Conservation (phyloP, 768 basidiomycete species). For the Lactarius tabidus region DNA sequence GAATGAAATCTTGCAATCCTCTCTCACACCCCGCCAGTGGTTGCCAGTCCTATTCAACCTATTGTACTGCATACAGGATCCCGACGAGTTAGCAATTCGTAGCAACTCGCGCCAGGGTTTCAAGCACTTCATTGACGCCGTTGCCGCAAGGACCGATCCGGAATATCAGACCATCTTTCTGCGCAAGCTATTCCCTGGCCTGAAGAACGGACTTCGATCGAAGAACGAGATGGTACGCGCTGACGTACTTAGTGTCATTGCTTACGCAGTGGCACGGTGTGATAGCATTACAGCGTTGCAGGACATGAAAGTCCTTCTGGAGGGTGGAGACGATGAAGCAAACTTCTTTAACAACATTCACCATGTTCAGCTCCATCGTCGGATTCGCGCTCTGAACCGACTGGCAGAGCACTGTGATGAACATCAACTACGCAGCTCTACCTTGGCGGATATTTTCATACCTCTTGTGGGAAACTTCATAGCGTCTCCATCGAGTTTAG, state of each 20-base stretch:
- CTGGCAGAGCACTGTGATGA: conserved; percentile 73
- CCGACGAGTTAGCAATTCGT: conserved; percentile 81
- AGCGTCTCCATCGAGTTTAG: conserved; percentile 51
- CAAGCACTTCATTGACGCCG: conserved; percentile 69
- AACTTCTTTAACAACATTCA: conserved; percentile 96
- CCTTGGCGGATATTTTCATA: conserved; percentile 76
- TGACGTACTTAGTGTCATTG: conserved; percentile 76
- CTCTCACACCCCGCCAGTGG: conserved; percentile 58
- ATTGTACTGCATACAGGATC: conserved; percentile 84
- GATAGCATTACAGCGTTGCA: conserved; percentile 54
- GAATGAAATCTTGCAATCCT: conserved; percentile 59
- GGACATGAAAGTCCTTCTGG: conserved; percentile 79
- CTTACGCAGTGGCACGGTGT: conserved; percentile 67
- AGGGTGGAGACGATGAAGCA: conserved; percentile 87
- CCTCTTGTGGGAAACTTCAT: conserved; percentile 86
- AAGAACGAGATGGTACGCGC: conserved; percentile 83
- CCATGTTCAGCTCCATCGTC: conserved; percentile 89
- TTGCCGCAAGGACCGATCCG: conserved; percentile 39
- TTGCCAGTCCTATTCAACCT: conserved; percentile 77
- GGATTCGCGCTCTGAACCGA: conserved; percentile 80
- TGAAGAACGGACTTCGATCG: conserved; percentile 76
- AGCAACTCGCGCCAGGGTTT: conserved; percentile 74
- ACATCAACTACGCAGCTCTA: conserved; percentile 60
- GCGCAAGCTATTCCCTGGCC: conserved; percentile 64
- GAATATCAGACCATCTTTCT: conserved; percentile 56